A percentile compares a stretch with the other conserved stretches of the same genome.
These are phyloP conservation scores for Fusarium pseudonygamai DNA, from an alignment of 2,329 filamentous ascomycete species.

Conservation along the genomic window DNA sequence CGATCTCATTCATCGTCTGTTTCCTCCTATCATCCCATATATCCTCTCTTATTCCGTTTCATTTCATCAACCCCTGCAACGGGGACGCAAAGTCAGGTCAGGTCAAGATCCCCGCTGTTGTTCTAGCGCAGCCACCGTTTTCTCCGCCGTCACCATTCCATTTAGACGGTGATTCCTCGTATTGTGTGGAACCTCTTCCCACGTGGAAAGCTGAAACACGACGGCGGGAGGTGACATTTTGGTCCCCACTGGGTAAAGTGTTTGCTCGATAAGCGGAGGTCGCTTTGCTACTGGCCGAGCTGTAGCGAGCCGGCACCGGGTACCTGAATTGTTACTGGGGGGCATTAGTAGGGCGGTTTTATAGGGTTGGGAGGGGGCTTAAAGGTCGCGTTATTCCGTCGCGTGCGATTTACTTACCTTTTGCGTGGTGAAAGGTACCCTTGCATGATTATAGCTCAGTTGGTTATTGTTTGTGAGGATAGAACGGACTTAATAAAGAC, in stretches of 20 bases:
- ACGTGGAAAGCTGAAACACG: neutral
- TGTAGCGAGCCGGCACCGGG: neutral
- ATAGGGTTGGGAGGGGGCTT: neutral
- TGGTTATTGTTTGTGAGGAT: neutral
- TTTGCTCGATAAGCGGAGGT: neutral
- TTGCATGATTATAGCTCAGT: neutral
- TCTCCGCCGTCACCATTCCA: too few species aligned
- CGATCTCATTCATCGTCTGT: neutral
- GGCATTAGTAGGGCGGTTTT: neutral
- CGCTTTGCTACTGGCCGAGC: neutral
- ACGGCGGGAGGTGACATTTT: neutral
- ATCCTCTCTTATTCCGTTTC: neutral
- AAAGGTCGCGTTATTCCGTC: neutral
- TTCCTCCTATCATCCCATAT: neutral
- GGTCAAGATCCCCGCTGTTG: neutral
- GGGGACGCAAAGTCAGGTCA: neutral
- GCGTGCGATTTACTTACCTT: neutral
- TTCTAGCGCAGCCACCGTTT: conserved; percentile 7
- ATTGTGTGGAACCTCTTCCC: neutral
- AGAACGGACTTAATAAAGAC: accelerated
- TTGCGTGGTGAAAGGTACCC: neutral
- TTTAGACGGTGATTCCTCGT: neutral
- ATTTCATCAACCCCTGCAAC: neutral
- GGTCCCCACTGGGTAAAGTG: neutral
- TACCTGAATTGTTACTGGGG: neutral